A percentile compares a stretch with the other conserved stretches of the same genome.
Evolutionary conservation across 2,329 filamentous ascomycete species (phyloP).

Genomic region (Lecanicillium sp.): DNA sequence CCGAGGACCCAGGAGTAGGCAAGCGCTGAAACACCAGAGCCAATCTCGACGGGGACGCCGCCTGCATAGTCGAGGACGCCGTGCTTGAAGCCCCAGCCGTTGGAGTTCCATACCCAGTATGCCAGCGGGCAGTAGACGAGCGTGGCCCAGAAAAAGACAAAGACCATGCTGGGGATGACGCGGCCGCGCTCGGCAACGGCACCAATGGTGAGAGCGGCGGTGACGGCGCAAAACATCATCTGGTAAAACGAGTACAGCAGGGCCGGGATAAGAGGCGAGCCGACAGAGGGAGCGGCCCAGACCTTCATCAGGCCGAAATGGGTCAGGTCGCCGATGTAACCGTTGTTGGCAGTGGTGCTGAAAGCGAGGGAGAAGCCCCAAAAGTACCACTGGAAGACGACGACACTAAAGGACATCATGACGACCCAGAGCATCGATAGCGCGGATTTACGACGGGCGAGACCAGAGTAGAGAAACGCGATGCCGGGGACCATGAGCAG

Average conservation of each 20-base stretch:
- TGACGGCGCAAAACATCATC: slow-evolving; percentile 97
- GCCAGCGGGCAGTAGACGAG: slow-evolving; percentile 95
- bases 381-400: slow-evolving; percentile 99
- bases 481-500: slow-evolving; percentile 95
- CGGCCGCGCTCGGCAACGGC: slow-evolving; percentile 91
- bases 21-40: slow-evolving; percentile 82
- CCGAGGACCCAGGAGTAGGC: slow-evolving; percentile 96
- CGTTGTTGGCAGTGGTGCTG: slow-evolving; percentile 70
- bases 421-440: slow-evolving; percentile 95
- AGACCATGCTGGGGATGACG: slow-evolving; percentile 87
- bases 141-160: slow-evolving; percentile 93
- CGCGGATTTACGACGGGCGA: slow-evolving; percentile 95
- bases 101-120: slow-evolving; percentile 93
- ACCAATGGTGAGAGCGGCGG: slow-evolving; percentile 82
- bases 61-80: slow-evolving; percentile 95
- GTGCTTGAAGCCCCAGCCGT: slow-evolving; percentile 86
- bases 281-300: slow-evolving; percentile 74
- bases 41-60: slow-evolving; percentile 94
- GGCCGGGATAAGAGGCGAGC: slow-evolving; percentile 79
- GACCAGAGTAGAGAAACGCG: slow-evolving; percentile 92
- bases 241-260: slow-evolving; percentile 94
- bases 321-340: slow-evolving; percentile 83
- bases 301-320: slow-evolving; percentile 87
- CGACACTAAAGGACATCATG: slow-evolving; percentile 85
- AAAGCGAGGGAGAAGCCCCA: slow-evolving; percentile 98